Percentiles rank a stretch among this genome's conserved stretches.
Conservation (phyloP, 2,329 filamentous ascomycete genomes). For the Fusarium multiceps region DNA sequence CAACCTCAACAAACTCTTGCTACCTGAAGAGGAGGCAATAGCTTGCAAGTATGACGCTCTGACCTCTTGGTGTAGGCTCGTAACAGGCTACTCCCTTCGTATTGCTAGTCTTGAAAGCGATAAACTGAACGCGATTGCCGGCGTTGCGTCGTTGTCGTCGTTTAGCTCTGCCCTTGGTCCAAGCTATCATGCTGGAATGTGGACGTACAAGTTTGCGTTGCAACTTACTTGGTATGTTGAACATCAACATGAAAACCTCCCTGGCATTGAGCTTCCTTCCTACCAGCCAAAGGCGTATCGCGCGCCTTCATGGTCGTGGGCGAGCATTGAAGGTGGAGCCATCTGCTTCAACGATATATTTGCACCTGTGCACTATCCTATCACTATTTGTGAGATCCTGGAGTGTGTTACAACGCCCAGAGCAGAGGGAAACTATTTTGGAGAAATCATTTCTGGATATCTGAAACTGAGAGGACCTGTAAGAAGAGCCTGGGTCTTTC, state of each 20-base stretch:
- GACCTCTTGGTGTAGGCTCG: background rate
- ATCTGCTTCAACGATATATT: background rate
- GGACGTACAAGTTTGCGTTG: background rate
- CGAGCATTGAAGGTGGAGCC: background rate
- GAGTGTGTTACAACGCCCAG: background rate
- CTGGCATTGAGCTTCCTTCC: background rate
- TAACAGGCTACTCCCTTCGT: background rate
- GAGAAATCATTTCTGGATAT: background rate
- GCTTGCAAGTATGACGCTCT: background rate
- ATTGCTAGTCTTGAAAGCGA: background rate
- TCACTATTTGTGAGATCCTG: background rate
- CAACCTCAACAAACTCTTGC: background rate
- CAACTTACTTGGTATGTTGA: background rate
- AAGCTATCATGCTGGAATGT: background rate
- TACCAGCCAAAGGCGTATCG: background rate
- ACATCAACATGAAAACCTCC: background rate
- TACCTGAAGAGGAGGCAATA: too few relatives aligned
- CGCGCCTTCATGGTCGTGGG: conserved; percentile 1
- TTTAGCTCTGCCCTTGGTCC: background rate
- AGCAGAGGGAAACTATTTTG: accelerated
- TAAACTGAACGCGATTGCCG: background rate
- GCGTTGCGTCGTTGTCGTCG: background rate
- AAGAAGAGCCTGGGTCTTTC: background rate
- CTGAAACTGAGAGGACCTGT: background rate
- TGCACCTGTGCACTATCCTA: background rate